Evolutionary conservation across 148 eudicot genomes (phyloP), one percentile per base, ranked within the genome.

Genomic region (Salicornia ramosissima): DNA sequence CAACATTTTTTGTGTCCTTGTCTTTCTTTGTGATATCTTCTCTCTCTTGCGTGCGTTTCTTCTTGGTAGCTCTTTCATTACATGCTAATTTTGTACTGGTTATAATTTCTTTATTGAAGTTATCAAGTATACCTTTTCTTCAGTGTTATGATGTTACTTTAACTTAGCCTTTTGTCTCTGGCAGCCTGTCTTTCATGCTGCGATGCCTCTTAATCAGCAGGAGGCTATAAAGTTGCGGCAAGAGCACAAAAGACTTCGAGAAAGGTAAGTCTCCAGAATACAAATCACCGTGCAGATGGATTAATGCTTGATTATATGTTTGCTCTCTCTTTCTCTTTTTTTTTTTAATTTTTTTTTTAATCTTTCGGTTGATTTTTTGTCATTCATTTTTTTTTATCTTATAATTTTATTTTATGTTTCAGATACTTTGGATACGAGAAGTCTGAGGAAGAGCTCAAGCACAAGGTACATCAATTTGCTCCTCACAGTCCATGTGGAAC

Each of bases 341-440:
- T 2, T 34, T 30, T 28, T 10, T 61, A 21, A 0, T 31, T 10
- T 34, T 34, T 31, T 47, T 29, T 54, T 34, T n/a, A n/a, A n/a
- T n/a, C n/a, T n/a, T n/a, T 8, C 40, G 4, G 40, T 4, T 8
- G 19, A n/a, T 57, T 26, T 49, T 10, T 49, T 62, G 33, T 25
- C 31, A 43, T 15, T 24, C 39, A 24, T 39, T 31, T 53, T 10
- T 22, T 50, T 55, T 30, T 40, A 25, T 72, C 30, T 65, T 52
- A 9, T 42, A 1, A n/a, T 57, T 36, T 45, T 51, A 34, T 62
- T 80, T 60, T 70, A 54, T 54, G 21, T 52, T 67, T 53, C 84
- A 90, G 97, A 76, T 86, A 85, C 81, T 55, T 79, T 67, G 80
- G 78, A 67, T 69, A 69, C 71, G 83, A 85, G 80, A 83, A 79